phyloP scores from a whole-genome alignment of 2,329 filamentous ascomycete species.

The Neonectria neomacrospora region DNA sequence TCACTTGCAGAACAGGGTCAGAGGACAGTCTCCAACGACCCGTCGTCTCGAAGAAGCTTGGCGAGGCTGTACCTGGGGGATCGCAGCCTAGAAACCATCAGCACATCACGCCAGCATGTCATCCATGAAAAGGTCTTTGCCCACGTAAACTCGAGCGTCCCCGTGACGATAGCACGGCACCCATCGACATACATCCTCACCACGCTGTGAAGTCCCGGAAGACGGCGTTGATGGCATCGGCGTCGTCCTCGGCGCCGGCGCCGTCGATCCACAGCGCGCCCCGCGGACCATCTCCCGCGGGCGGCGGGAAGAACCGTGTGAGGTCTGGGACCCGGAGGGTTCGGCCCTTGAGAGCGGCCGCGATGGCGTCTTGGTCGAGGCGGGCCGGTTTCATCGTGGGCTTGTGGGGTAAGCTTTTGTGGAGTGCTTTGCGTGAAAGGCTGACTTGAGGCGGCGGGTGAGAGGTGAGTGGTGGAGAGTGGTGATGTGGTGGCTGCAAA shows the following conservation, averaged over 20 bases:
- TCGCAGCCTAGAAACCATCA: constrained; percentile 42
- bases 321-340: constrained; percentile 45
- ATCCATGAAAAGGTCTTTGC: constrained; percentile 18
- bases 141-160: constrained; percentile 49
- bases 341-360: constrained; percentile 42
- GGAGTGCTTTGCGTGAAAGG: not conserved
- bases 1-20: constrained; percentile 26
- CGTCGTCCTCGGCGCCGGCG: constrained; percentile 20
- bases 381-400: constrained; percentile 33
- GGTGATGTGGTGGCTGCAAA: not conserved
- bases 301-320: constrained; percentile 33
- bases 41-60: constrained; percentile 46
- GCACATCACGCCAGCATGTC: constrained; percentile 1
- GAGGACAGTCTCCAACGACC: constrained; percentile 48
- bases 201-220: constrained; percentile 39
- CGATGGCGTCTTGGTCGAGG: constrained; percentile 35
- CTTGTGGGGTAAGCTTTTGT: constrained; percentile 5
- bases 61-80: constrained; percentile 49
- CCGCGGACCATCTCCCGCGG: constrained; percentile 36
- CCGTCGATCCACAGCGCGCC: constrained; percentile 31
- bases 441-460: not conserved
- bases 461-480: not conserved
- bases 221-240: constrained; percentile 35
- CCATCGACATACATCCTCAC: constrained; percentile 46
- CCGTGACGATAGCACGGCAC: constrained; percentile 46